Base-by-base conservation (phyloP, 2,329 filamentous ascomycete species). In the Cladosporium sp. region DNA sequence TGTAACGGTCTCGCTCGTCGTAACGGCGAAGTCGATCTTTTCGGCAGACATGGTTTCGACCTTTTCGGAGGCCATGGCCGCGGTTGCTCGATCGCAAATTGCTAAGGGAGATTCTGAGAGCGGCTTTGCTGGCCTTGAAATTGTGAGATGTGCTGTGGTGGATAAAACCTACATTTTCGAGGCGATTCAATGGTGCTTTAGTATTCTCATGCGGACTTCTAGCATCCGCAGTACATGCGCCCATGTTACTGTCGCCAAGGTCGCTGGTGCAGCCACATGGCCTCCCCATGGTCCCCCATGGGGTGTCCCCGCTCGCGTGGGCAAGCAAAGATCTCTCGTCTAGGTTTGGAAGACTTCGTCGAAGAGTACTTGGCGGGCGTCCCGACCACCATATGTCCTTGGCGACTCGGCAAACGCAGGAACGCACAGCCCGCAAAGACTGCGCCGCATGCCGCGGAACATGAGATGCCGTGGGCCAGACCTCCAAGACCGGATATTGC, bases 11-110 rank as follows among this genome's bases (percentile, higher is more conserved):
- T 55, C 61, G 62, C 75, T 73, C 0, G 71, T 73, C 3, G 63
- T 60, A 30, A 75, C 64, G 3, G 73, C 73, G 36, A 69, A 65
- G 36, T 69, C 66, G 38, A 75, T 70, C 39, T 75, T 72, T 40
- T 73, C 54, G 20, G 36, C 19, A 9, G 56, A 57, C 40, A 58
- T 43, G 12, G 66, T 61, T 39, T 70, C 69, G 56, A 64, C 51
- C 39, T 63, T 61, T 15, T 61, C 60, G 38, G 52, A 60, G 49
- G 45, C 43, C 55, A 51, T 49, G 36, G 43, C 42, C 42, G 42
- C 22, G 15, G n/a, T 17, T 30, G 15, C 28, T 25, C 15, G 17
- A 4, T 47, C 30, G 43, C 8, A 28, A 15, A 28, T 8, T 47
- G 25, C 43, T 47, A n/a, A 19, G 9, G 11, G 25, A 47, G 25